Percentiles rank a stretch among this genome's conserved stretches.
phyloP scores from a whole-genome alignment of 2,329 filamentous ascomycete genomes.

The Pseudogymnoascus sp. region DNA sequence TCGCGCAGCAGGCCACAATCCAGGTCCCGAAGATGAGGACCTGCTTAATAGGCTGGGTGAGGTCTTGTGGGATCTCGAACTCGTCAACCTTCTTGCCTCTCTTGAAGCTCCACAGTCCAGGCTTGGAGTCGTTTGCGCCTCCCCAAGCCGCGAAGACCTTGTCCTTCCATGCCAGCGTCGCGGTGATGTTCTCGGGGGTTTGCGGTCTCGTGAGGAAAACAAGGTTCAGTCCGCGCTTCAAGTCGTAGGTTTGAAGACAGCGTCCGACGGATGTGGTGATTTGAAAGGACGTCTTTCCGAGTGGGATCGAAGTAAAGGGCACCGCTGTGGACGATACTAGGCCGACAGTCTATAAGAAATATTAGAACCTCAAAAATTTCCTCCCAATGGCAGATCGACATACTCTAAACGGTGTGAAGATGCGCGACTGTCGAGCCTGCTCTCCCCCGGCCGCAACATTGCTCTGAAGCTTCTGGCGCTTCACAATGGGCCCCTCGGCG shows the following conservation, averaged over 20 bases:
- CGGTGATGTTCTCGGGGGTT: conserved; percentile 77
- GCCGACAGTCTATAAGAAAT: conserved; percentile 65
- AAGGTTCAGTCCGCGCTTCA: conserved; percentile 80
- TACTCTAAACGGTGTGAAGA: conserved; percentile 92
- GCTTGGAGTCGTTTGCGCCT: conserved; percentile 40
- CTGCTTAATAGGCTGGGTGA: conserved; percentile 63
- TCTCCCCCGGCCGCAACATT: conserved; percentile 29
- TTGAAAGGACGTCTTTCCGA: conserved; percentile 93
- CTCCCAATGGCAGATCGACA: conserved; percentile 25
- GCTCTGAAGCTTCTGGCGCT: conserved; percentile 62
- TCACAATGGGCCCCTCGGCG: conserved; percentile 55
- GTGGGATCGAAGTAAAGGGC: conserved; percentile 79
- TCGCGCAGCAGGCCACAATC: conserved; percentile 72
- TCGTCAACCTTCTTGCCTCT: conserved; percentile 77
- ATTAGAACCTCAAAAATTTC: conserved; percentile 14
- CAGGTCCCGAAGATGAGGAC: conserved; percentile 82
- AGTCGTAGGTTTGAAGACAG: conserved; percentile 89
- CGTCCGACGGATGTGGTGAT: conserved; percentile 91
- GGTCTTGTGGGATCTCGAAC: conserved; percentile 56
- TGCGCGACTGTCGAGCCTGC: conserved; percentile 53
- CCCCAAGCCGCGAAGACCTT: conserved; percentile 87
- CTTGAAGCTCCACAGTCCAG: conserved; percentile 84
- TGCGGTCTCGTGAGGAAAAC: conserved; percentile 90
- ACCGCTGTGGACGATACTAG: conserved; percentile 85
- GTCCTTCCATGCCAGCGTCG: conserved; percentile 80